Evolutionary conservation across 768 basidiomycete genomes (phyloP), one percentile per base, ranked within the genome.

Genomic region (Hemileccinum rubropunctum): DNA sequence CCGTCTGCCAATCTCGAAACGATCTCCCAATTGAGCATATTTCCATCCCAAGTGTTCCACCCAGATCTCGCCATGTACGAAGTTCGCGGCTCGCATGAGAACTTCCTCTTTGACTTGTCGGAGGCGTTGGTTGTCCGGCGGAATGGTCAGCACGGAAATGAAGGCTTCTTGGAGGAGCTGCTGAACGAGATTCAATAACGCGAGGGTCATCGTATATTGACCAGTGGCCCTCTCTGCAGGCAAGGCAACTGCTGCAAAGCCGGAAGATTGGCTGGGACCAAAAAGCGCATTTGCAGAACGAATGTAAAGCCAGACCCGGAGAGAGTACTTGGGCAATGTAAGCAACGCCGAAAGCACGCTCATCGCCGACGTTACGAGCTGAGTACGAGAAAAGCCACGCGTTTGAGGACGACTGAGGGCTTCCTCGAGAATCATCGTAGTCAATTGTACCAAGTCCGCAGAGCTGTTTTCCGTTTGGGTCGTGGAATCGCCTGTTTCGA

Each of bases 21-120:
- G 79, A 61, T 91, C 88, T 5, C 86, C 85, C 12, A 94, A 74
- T 48, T 86, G 85, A 4, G 75, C 73, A 56, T 93, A 97, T 64
- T 89, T 88, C 94, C 94, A 98, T 3, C 83, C 80, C 34, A 83
- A 64, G 65, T 91, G 88, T 58, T 88, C 86, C 1, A 86, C 79
- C 94, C 94, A 98, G 17, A 95, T 83, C 63, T 95, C 89, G 8
- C 81, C 80, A 59, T 93, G 90, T 9, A 95, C 79, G 54, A 94
- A 91, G 5, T 76, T 76, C 12, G 83, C 75, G 0, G 89, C 91
- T 30, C 89, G 82, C 42, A 88, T 70, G 20, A 95, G 74, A 5
- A 94, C 91, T 50, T 91, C 89, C 58, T 90, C 88, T 62, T 93
- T 93, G 47, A 93, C 71, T 58, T 83, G 83, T 44, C 78, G 82